phyloP scores from a whole-genome alignment of 805 yeast species.

The Brettanomyces bruxellensis region DNA sequence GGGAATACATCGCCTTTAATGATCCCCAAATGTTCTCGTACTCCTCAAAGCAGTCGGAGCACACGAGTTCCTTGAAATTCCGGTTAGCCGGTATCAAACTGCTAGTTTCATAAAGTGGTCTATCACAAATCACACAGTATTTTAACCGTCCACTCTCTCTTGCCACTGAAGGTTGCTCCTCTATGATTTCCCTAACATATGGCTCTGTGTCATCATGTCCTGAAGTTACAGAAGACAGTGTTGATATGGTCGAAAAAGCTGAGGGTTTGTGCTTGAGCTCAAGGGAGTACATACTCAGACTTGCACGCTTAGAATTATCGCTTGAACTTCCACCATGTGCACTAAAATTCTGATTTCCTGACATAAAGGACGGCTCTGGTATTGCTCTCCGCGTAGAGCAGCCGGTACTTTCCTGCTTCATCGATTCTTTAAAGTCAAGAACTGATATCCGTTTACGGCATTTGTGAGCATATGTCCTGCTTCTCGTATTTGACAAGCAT shows the following conservation, averaged over 20 bases:
- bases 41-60: constrained; percentile 49
- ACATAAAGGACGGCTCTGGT: no score
- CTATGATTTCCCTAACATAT: constrained; percentile 10
- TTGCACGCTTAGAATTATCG: no score
- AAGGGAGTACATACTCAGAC: no score
- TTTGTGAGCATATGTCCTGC: neutral
- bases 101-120: constrained; percentile 58
- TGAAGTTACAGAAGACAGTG: constrained; percentile 11
- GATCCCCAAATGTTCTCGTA: constrained; percentile 18
- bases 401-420: constrained; percentile 6
- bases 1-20: neutral
- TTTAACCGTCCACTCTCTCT: constrained; percentile 24
- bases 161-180: constrained; percentile 16
- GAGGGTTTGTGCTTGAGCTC: neutral
- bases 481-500: no score
- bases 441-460: constrained; percentile 24
- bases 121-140: constrained; percentile 62
- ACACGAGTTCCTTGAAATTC: constrained; percentile 44
- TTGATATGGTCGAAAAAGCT: constrained; percentile 3
- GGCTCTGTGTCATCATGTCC: constrained; percentile 10
- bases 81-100: constrained; percentile 20
- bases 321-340: no score
- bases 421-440: constrained; percentile 23
- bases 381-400: neutral
- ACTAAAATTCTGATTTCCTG: no score